Evolutionary conservation across 2,329 filamentous ascomycete species (phyloP), one percentile per base, ranked within the genome.

Genomic region (Aspergillus proliferans): DNA sequence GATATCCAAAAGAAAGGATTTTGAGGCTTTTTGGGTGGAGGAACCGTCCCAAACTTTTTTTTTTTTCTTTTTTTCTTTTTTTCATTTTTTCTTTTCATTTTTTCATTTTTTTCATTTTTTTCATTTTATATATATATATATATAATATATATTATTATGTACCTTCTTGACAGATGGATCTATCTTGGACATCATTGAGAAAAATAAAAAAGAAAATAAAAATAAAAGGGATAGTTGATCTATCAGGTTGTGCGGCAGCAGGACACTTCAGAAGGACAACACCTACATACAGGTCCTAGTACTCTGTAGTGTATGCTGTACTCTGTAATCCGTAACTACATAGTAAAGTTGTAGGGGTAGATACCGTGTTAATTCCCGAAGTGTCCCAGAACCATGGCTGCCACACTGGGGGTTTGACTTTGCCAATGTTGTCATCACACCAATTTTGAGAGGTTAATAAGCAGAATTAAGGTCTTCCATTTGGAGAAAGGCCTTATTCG

Each of bases 1-100:
- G 52, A 45, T 48, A 39, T 53, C 43, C 14, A 43, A 43, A 47
- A 46, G 45, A 41, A 44, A 51, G 46, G 43, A 42, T 33, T 21
- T 10, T 40, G 43, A 33, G 8, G 8, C n/a, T 19, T 19, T 30
- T 41, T 12, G 30, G 44, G 34, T 34, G 36, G 19, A 12, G 38
- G 43, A 30, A 30, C 24, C 43, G 33, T 30, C 33, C 43, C 44
- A 39, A 19, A 43, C 41, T 47, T 22, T 34, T 47, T 34, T 24
- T 38, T 8, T 22, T 34, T 38, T 18, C 28, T 44, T 30, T 19
- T 19, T 45, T 18, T 38, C 18, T 38, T 36, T n/a, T 15, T 45
- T 18, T 38, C 18, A 18, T 36, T n/a, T 15, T 28, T 43, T 38
- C 15, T 15, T 15, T 15, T 15, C 15, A 15, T 22, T 34, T 47